These are phyloP conservation scores for Fusarium fujikuroi DNA, from an alignment of 2,329 filamentous ascomycete species.

Conservation along the genomic window DNA sequence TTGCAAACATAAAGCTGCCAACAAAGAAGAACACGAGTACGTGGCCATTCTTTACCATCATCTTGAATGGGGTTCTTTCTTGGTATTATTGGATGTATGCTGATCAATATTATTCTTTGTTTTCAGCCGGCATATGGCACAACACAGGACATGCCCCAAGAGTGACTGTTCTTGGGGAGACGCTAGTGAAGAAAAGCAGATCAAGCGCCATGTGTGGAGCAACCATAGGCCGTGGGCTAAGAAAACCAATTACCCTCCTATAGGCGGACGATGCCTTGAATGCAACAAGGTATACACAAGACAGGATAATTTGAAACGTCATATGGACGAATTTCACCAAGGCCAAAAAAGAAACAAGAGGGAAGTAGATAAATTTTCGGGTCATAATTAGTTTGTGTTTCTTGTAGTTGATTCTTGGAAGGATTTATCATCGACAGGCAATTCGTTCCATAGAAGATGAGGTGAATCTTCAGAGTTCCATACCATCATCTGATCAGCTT, in stretches of 20 bases:
- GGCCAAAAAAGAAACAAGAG: background rate
- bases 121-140: background rate
- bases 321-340: background rate
- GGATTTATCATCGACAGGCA: background rate
- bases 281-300: background rate
- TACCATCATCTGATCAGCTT: too few relatives aligned
- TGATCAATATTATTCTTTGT: background rate
- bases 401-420: background rate
- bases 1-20: background rate
- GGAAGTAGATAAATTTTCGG: background rate
- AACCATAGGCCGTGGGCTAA: background rate
- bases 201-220: background rate
- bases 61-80: background rate
- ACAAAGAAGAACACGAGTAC: background rate
- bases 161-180: background rate
- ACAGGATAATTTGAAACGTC: background rate
- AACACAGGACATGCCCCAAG: background rate
- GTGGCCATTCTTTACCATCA: background rate
- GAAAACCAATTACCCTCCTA: background rate
- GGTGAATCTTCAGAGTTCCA: background rate
- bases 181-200: background rate
- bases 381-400: background rate
- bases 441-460: background rate
- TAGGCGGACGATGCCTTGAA: background rate
- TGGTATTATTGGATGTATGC: background rate